Evolutionary conservation across 2,329 filamentous ascomycete species (phyloP), one percentile per base, ranked within the genome.

Genomic region (Exophiala bonariae): DNA sequence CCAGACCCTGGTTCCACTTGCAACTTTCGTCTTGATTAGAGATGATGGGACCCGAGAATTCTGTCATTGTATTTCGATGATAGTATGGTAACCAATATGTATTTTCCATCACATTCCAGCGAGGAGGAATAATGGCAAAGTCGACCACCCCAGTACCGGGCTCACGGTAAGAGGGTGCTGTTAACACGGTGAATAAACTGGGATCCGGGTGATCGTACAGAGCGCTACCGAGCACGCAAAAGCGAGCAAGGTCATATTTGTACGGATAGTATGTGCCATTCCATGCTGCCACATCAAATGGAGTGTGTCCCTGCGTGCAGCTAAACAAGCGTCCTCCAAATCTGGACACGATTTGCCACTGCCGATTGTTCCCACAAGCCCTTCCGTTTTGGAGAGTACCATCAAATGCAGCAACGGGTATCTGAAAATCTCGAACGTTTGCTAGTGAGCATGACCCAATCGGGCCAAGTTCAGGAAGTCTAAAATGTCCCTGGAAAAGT

Each of bases 211-310:
- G 66, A 22, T 72, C 68, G 20, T 65, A 64, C 2, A 64, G 64
- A n/a, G 68, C 64, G 13, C 63, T 68, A 17, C 66, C 67, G 26
- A 71, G 59, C 18, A 69, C 68, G 44, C 68, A 62, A 33, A 69
- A 70, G 22, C 67, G 68, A 26, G 65, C 68, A 45, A 71, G 48
- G 30, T 68, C 67, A 43, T 70, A 72, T 56, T 72, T 72, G 57
- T 65, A 70, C 3, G 67, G 67, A 2, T 64, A 66, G 57, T 85
- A 85, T 41, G 79, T 82, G n/a, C 83, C 83, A 56, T 86, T 83
- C 83, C 84, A 87, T 2, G 82, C 83, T 0, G 86, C 81, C 1
- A 87, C 83, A 56, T 87, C 83, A 59, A 86, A 88, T 0, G 85
- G 84, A 2, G 77, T 82, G 61, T 87, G 83, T 17, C 71, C 71